Evolutionary conservation across 164 flowering plant genomes (phyloP), one percentile per base, ranked within the genome.

Genomic region (Sedum album): DNA sequence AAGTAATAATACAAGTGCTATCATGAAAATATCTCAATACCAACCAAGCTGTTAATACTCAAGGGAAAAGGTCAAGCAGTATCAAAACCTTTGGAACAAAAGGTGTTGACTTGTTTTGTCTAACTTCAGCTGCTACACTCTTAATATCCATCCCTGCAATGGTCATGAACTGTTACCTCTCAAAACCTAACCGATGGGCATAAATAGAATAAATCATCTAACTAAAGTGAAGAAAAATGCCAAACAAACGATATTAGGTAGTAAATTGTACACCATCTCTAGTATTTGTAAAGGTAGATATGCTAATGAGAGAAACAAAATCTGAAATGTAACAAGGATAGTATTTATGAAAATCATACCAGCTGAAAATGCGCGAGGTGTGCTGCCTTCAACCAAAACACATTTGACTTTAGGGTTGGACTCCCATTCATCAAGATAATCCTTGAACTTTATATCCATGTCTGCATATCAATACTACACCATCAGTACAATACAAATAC

Each of bases 121-220:
- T 84, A 78, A 90, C 84, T 76, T 88, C 93, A 44, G 95, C 92
- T 81, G 77, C 92, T 75, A 93, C 91, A 69, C 90, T 91, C 80
- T 93, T 90, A 74, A 89, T 89, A 82, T 93, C 96, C 98, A 93
- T 87, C 72, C 94, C 94, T 90, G 93, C 96, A 85, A 77, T 69
- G 67, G 31, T 69, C 73, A 80, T 71, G 65, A 78, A 77, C 46
- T 72, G 72, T 73, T 42, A 81, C 79, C 77, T 76, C 79, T 78
- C 76, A 76, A 81, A 66, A 68, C 73, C 49, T 76, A 48, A 64
- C 68, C 74, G 66, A 60, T 66, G 38, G 65, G 73, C 70, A 64
- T 66, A 53, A 31, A 60, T 35, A 33, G 60, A 69, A 57, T 21
- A 64, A 51, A 28, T 36, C 60, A 69, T 39, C 35, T 41, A 60